Evolutionary conservation across 1,284 basidiomycete species (phyloP).

Genomic region (Malassezia restricta): DNA sequence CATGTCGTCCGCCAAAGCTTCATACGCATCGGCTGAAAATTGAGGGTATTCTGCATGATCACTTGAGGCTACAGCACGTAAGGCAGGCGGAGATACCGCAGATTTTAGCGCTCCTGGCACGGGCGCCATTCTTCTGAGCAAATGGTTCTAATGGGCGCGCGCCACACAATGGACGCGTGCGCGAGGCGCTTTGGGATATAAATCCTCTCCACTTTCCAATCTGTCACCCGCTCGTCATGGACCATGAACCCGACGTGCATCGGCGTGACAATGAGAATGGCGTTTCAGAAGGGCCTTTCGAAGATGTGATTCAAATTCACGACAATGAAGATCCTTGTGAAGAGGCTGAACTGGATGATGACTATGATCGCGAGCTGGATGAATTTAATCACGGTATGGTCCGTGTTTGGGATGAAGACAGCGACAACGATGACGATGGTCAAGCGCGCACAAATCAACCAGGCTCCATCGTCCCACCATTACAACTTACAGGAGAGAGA

Average conservation of each 20-base stretch:
- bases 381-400: neutral
- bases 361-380: neutral
- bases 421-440: constrained; percentile 2
- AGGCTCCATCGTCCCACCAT: neutral
- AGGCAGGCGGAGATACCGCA: neutral
- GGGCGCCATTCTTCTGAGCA: neutral
- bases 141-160: no score
- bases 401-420: constrained; percentile 16
- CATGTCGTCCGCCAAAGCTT: constrained; percentile 4
- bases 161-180: no score
- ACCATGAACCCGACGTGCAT: no score
- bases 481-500: neutral
- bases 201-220: no score
- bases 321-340: neutral
- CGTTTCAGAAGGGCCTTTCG: neutral
- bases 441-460: neutral
- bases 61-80: neutral
- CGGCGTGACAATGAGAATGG: neutral
- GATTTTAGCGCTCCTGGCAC: neutral
- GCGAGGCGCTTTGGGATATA: no score
- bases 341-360: neutral
- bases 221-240: no score
- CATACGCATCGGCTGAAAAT: neutral
- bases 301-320: neutral
- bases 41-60: neutral